Base-by-base conservation (phyloP, 257 asterid genomes). In the Solanum bukasovii region DNA sequence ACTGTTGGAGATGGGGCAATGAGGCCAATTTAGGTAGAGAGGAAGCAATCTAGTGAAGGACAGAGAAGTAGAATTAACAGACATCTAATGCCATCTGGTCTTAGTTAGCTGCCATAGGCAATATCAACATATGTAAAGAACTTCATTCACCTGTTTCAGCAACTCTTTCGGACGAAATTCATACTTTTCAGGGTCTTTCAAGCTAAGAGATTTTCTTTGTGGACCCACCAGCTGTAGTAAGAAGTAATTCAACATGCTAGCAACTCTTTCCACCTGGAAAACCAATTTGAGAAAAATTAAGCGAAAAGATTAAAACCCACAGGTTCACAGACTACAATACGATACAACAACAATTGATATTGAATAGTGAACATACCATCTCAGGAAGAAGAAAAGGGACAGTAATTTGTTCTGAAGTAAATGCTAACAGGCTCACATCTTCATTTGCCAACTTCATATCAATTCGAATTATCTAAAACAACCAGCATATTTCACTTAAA, bases 371-470 rank as follows among this genome's bases (percentile, higher is more conserved):
- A 78, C 37, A 87, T 92, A 97, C 99, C 99, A 97, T 96, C 95
- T 97, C 99, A 1, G 99, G 97, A 70, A 97, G 95, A 59, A 97
- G 94, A 67, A 97, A 94, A 89, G 99, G 99, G 71, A 91, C 93
- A 27, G 93, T 96, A 89, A 97, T 97, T 96, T 97, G 98, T 88
- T 96, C 99, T 27, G 99, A 96, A 70, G 99, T 96, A 88, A 96
- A 96, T 49, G 98, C 93, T 91, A 97, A 93, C 96, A 97, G 49
- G 94, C 94, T 94, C 90, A 97, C 99, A 89, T 96, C 99, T 94
- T 97, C 98, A 91, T 94, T 97, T 72, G 99, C 99, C 95, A 97
- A 90, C 90, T 96, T 96, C 98, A 97, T 95, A 90, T 97, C 99
- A 90, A 96, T 95, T 90, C 95, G 95, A 88, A 97, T 96, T 88